phyloP scores from a whole-genome alignment of 1,284 basidiomycete species.

The Mycosarcoma mackinlayi region DNA sequence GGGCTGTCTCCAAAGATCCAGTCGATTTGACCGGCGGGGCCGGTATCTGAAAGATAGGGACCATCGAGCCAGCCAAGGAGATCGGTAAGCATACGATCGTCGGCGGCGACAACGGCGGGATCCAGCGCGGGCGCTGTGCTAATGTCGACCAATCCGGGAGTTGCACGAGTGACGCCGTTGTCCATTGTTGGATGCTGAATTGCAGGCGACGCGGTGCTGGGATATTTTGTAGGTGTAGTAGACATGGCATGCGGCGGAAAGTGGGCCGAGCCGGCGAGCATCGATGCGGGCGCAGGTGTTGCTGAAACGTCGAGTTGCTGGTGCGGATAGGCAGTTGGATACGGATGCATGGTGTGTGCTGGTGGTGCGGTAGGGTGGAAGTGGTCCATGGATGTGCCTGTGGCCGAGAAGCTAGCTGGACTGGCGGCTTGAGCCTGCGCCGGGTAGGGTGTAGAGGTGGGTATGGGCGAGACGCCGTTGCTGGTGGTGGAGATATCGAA shows the following conservation, averaged over 20 bases:
- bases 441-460: conserved; percentile 1
- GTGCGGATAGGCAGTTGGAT: background rate
- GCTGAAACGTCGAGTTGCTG: background rate
- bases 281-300: background rate
- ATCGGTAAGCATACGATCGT: conserved; percentile 9
- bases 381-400: background rate
- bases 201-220: background rate
- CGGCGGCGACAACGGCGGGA: background rate
- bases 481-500: background rate
- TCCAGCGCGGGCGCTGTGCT: background rate
- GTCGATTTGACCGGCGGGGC: conserved; percentile 8
- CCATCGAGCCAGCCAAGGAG: conserved; percentile 25
- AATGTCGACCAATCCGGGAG: conserved; percentile 1
- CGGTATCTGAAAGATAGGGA: background rate
- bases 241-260: background rate
- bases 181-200: background rate
- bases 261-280: conserved; percentile 2
- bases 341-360: background rate
- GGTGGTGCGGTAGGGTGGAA: background rate
- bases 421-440: conserved; percentile 1
- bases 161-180: background rate
- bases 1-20: conserved; percentile 24
- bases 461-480: background rate
- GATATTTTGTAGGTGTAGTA: background rate
- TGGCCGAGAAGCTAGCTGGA: background rate